Conservation (phyloP, 2,329 filamentous ascomycete genomes). For the Colletotrichum sp. region DNA sequence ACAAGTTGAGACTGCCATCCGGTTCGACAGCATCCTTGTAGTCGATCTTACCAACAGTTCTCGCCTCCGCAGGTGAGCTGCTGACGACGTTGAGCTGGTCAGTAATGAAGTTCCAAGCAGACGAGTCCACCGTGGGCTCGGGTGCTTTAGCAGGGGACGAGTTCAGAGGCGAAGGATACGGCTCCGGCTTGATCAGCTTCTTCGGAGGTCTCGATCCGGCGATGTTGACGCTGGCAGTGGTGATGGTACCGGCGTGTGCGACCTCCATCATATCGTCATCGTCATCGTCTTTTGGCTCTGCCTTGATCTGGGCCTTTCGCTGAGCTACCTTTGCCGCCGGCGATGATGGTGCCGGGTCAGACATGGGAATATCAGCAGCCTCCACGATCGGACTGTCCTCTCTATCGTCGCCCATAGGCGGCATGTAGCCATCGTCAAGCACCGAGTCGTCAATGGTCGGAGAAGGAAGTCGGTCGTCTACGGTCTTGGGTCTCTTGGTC, state of each 20-base stretch:
- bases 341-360: conserved; percentile 85
- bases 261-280: conserved; percentile 89
- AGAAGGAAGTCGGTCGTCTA: conserved; percentile 53
- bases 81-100: conserved; percentile 85
- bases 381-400: conserved; percentile 62
- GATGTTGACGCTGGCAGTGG: conserved; percentile 80
- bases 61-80: conserved; percentile 69
- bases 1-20: conserved; percentile 90
- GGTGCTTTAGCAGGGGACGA: conserved; percentile 75
- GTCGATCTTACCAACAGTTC: conserved; percentile 78
- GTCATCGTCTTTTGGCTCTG: conserved; percentile 63
- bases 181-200: conserved; percentile 71
- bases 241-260: conserved; percentile 74
- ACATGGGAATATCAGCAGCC: conserved; percentile 70
- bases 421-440: conserved; percentile 60
- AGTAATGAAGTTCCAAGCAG: conserved; percentile 87
- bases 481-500: conserved; percentile 62
- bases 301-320: conserved; percentile 65
- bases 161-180: conserved; percentile 73
- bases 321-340: conserved; percentile 81
- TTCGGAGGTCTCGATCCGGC: conserved; percentile 79
- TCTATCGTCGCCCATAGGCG: conserved; percentile 37
- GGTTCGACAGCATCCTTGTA: conserved; percentile 88
- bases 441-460: conserved; percentile 55
- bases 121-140: conserved; percentile 72